Conservation (phyloP, 1,284 basidiomycete species). For the Cutaneotrichosporon spelunceum region DNA sequence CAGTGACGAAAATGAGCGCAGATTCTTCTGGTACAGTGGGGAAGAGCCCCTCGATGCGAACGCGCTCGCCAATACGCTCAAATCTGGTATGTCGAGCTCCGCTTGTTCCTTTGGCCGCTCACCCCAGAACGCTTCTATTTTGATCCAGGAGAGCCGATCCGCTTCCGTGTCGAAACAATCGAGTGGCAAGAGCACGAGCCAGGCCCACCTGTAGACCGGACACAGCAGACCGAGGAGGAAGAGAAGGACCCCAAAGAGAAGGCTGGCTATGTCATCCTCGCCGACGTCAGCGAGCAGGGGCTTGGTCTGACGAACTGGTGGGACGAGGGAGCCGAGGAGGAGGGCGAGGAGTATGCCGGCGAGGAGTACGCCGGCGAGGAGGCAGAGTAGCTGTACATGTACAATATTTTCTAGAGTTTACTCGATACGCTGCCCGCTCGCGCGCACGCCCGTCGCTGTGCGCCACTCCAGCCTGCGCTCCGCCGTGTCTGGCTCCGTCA, state of each 20-base stretch:
- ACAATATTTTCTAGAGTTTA: not conserved
- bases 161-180: slow-evolving; percentile 80
- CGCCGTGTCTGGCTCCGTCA: slow-evolving; percentile 15
- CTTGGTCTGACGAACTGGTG: slow-evolving; percentile 64
- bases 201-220: slow-evolving; percentile 57
- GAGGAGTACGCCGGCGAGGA: slow-evolving; percentile 10
- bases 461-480: slow-evolving; percentile 19
- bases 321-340: slow-evolving; percentile 44
- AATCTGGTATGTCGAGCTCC: slow-evolving; percentile 24
- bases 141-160: slow-evolving; percentile 75
- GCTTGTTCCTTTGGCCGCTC: slow-evolving; percentile 13
- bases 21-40: slow-evolving; percentile 72
- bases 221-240: slow-evolving; percentile 16
- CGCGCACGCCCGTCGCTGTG: slow-evolving; percentile 2
- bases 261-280: slow-evolving; percentile 41
- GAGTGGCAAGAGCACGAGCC: slow-evolving; percentile 90
- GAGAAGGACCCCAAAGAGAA: slow-evolving; percentile 18
- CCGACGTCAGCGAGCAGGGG: slow-evolving; percentile 84
- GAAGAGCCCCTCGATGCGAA: not conserved
- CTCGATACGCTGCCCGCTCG: slow-evolving; percentile 16
- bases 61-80: slow-evolving; percentile 46
- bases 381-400: slow-evolving; percentile 9
- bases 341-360: slow-evolving; percentile 11
- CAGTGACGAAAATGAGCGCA: slow-evolving; percentile 57
- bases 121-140: slow-evolving; percentile 72